Percentiles rank a stretch among this genome's conserved stretches.
These are phyloP conservation scores for Tetrastigma voinierianum DNA, from an alignment of 164 flowering plant genomes.

Conservation along the genomic window DNA sequence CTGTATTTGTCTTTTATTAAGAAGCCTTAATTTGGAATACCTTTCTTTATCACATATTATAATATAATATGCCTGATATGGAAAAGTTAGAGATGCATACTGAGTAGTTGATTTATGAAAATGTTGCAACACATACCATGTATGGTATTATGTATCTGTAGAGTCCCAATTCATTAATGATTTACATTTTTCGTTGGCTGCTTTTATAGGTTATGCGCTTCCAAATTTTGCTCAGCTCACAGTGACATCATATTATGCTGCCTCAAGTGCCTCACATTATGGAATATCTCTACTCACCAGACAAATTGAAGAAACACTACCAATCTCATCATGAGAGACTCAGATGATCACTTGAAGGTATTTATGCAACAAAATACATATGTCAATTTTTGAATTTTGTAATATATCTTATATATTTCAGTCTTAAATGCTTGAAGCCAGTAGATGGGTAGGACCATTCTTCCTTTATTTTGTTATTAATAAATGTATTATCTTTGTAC, in stretches of 20 bases:
- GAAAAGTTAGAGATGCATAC: no score
- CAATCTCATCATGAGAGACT: slow-evolving; percentile 35
- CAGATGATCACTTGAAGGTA: slow-evolving; percentile 29
- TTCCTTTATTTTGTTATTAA: background rate
- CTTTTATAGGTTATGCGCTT: slow-evolving; percentile 66
- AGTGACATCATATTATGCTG: slow-evolving; percentile 87
- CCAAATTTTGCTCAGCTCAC: slow-evolving; percentile 84
- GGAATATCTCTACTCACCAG: slow-evolving; percentile 80
- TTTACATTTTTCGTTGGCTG: background rate
- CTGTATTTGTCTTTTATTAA: no score
- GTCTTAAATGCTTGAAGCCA: background rate
- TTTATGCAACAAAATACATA: background rate
- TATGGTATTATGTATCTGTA: no score
- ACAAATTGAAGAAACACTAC: slow-evolving; percentile 62
- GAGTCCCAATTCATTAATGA: background rate
- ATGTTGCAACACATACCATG: no score
- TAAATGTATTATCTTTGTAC: background rate
- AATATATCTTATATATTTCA: background rate
- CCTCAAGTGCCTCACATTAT: slow-evolving; percentile 90
- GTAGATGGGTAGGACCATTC: background rate
- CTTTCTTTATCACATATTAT: no score
- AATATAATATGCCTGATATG: no score
- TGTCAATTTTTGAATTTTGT: slow-evolving; percentile 13
- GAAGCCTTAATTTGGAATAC: no score
- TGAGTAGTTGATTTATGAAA: no score